Evolutionary conservation across 805 yeast genomes (phyloP).

Genomic region (Lachancea quebecensis): DNA sequence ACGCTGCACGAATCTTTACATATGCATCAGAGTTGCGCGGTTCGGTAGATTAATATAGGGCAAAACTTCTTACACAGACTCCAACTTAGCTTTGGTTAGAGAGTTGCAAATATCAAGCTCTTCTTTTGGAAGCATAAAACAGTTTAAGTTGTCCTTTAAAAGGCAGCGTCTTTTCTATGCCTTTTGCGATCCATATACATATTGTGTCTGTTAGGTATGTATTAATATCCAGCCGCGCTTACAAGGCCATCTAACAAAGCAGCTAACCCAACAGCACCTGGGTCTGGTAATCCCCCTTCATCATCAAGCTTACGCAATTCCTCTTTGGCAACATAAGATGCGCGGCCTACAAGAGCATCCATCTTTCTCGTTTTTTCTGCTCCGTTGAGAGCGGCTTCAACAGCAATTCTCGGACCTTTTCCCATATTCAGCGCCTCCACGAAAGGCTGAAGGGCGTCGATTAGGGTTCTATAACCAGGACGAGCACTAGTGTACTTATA

Average conservation of each 20-base stretch:
- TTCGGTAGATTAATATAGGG: no score
- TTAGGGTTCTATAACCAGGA: slow-evolving; percentile 76
- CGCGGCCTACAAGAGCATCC: slow-evolving; percentile 81
- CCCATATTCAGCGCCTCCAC: slow-evolving; percentile 47
- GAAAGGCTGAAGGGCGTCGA: slow-evolving; percentile 81
- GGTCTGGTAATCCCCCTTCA: slow-evolving; percentile 59
- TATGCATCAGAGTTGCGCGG: no score
- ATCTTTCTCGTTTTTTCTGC: slow-evolving; percentile 63
- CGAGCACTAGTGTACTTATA: slow-evolving; percentile 80
- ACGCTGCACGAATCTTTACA: no score
- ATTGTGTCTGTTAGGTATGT: no score
- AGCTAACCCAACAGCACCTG: slow-evolving; percentile 80
- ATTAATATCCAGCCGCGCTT: slow-evolving; percentile 13
- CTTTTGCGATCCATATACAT: no score
- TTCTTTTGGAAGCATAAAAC: no score
- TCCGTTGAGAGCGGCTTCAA: slow-evolving; percentile 59
- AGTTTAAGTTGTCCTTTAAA: no score
- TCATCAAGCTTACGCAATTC: slow-evolving; percentile 34
- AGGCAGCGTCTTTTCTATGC: no score
- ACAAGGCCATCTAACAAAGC: slow-evolving; percentile 34
- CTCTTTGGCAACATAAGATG: slow-evolving; percentile 71
- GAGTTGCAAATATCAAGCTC: no score
- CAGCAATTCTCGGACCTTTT: slow-evolving; percentile 49
- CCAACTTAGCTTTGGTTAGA: no score
- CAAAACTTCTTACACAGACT: no score